Conservation (phyloP, 345 rosid genomes). For the Clarkia xantiana region DNA sequence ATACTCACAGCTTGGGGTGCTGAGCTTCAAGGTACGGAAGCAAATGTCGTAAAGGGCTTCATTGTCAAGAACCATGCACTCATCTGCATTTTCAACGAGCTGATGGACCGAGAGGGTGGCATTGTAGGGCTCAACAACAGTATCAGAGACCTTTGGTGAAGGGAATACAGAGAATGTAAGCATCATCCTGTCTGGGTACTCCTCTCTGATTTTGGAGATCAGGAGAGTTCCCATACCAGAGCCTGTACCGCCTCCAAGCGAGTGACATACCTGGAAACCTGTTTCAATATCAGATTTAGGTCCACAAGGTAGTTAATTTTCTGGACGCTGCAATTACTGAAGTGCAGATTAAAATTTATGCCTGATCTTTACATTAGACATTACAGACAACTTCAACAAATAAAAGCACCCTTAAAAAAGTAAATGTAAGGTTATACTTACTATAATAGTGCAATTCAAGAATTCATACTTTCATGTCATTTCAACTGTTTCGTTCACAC, state of each 20-base stretch:
- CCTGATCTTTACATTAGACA: too few species aligned
- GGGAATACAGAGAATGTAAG: constrained; percentile 96
- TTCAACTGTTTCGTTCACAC: too few species aligned
- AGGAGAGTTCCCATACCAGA: constrained; percentile 95
- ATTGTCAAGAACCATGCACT: constrained; percentile 93
- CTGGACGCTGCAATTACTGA: too few species aligned
- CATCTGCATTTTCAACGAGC: constrained; percentile 91
- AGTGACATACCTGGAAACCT: constrained; percentile 97
- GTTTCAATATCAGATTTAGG: constrained; percentile 2
- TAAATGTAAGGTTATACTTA: too few species aligned
- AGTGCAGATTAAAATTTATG: too few species aligned
- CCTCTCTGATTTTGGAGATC: constrained; percentile 93
- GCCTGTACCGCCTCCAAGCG: constrained; percentile 96
- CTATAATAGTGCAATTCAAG: too few species aligned
- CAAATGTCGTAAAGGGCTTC: constrained; percentile 97
- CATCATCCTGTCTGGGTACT: constrained; percentile 97
- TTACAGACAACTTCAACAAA: too few species aligned
- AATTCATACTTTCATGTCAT: too few species aligned
- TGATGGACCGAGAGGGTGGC: constrained; percentile 98
- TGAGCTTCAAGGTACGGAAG: constrained; percentile 93
- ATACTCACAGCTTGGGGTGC: constrained; percentile 89
- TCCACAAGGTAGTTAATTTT: too few species aligned
- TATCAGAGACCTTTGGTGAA: constrained; percentile 95
- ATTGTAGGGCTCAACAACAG: constrained; percentile 96
- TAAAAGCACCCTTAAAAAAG: too few species aligned